Base-by-base conservation (phyloP, 1,284 basidiomycete genomes). In the Fistulina hepatica region DNA sequence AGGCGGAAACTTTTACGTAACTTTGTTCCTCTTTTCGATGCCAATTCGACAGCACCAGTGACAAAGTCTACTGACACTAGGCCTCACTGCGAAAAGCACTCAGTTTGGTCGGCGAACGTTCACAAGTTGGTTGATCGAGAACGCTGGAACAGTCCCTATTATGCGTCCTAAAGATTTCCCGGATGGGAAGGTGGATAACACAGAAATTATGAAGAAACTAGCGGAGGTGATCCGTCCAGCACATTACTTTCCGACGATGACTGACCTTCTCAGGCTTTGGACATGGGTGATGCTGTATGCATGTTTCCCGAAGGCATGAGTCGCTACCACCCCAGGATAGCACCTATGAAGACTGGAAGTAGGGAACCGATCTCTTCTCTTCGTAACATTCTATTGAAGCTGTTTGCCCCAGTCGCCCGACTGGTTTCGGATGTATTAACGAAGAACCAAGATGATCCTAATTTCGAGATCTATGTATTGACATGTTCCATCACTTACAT, bases 81-180 rank as follows among this genome's bases (percentile, higher is more conserved):
- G 86, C 7, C 59, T 91, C 36, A 91, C 86, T 0, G 86, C 86
- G 9, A 91, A 91, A 53, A 72, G 82, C 20, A 86, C 85, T 1
- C 80, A 83, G 49, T 91, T 91, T 48, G 82, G 85, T 5, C 76
- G 68, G 37, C 67, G 56, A 43, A 90, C 84, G 3, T 86, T 91
- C 55, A 86, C 81, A 3, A 85, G 81, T 46, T 89, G 88, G 86
- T 67, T 91, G 13, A 86, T 91, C 37, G 85, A 90, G 53, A 78
- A 77, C 19, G 81, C 82, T 3, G 86, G 86, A 11, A 86, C 88
- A 2, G 69, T 91, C 1, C 88, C 86, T 1, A 71, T 91, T 32
- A 74, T 80, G 52, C 66, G 88, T 39, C 67, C 73, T 30, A 84
- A 81, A 47, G 86, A 91, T 51, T 72, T 64, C 46, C 48, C 53